Base-by-base conservation (phyloP, 768 basidiomycete genomes). In the Chiua virens region DNA sequence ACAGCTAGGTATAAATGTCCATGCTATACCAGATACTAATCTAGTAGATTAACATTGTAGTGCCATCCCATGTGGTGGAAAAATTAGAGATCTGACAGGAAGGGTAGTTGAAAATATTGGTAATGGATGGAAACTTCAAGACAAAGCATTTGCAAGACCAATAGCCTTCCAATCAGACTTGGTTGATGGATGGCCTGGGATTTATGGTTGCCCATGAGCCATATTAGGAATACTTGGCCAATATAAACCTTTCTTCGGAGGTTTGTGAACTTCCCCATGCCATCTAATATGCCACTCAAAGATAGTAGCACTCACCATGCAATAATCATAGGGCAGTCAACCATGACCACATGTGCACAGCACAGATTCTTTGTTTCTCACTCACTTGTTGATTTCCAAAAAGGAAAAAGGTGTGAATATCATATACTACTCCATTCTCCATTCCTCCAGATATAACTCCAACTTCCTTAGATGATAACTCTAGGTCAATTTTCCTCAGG, bases 1-100 rank as follows among this genome's bases (percentile, higher is more conserved):
- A 4, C 65, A 67, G n/a, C 63, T 58, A 0, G 62, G 58, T 0
- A 52, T 66, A 6, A 69, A 69, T 40, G 25, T 67, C 10, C 11
- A 27, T 3, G 56, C 57, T 6, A 17, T 32, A 1, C 27, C 56
- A 20, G 59, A 58, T 56, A 21, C 54, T 17, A 30, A 50, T 6
- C 45, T n/a, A n/a, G n/a, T 50, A 32, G 28, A 34, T 2, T 1
- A 47, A n/a, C 40, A 8, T n/a, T 17, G 17, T n/a, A 9, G 6
- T 11, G 2, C 28, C 8, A 28, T 28, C 3, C 10, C 10, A 28
- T 28, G 28, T 5, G 2, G 28, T 28, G 10, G 28, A 11, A 28
- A 28, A 23, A 8, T 9, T 28, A 9, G 28, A 9, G 6, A 28
- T 28, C 28, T 28, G 8, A 28, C 3, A 9, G 28, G 28, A 28